phyloP scores from a whole-genome alignment of 257 asterid species.

The Salvia rosmarinus region DNA sequence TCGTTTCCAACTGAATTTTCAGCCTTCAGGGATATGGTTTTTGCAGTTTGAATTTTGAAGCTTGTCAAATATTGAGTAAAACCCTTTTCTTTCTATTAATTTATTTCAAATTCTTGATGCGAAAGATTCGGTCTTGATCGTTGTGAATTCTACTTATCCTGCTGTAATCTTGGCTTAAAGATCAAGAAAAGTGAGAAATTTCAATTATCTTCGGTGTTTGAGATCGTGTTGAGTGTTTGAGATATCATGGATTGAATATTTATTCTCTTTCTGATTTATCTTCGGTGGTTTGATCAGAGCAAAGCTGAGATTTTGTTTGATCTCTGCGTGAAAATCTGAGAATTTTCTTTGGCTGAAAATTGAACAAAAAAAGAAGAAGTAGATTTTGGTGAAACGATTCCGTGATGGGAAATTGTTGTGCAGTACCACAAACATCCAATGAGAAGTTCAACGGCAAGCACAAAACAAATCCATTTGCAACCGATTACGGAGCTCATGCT shows the following conservation, averaged over 20 bases:
- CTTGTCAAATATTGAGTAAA: conserved; percentile 17
- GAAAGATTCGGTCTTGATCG: conserved; percentile 28
- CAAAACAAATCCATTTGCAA: conserved; percentile 47
- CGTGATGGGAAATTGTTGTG: conserved; percentile 66
- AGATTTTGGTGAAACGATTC: neutral
- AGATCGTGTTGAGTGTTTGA: no score
- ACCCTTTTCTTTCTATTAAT: neutral
- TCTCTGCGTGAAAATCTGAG: conserved; percentile 9
- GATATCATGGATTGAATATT: conserved; percentile 17
- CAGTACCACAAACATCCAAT: conserved; percentile 51
- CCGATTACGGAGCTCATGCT: conserved; percentile 28
- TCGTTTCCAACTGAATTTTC: conserved; percentile 17
- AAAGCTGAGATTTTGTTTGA: conserved; percentile 28
- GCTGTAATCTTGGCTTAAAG: conserved; percentile 27
- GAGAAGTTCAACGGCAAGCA: conserved; percentile 43
- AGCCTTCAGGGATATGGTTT: conserved; percentile 31
- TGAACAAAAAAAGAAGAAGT: neutral
- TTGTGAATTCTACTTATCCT: conserved; percentile 23
- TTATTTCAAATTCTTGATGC: neutral
- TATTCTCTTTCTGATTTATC: neutral
- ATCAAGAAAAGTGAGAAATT: conserved; percentile 28
- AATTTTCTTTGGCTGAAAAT: neutral
- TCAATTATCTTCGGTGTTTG: no score
- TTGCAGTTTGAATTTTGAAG: conserved; percentile 27
- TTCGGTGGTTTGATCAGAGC: neutral